These are phyloP conservation scores for Stereocaulon alpinum DNA, from an alignment of 495 filamentous ascomycete species.

Conservation along the genomic window DNA sequence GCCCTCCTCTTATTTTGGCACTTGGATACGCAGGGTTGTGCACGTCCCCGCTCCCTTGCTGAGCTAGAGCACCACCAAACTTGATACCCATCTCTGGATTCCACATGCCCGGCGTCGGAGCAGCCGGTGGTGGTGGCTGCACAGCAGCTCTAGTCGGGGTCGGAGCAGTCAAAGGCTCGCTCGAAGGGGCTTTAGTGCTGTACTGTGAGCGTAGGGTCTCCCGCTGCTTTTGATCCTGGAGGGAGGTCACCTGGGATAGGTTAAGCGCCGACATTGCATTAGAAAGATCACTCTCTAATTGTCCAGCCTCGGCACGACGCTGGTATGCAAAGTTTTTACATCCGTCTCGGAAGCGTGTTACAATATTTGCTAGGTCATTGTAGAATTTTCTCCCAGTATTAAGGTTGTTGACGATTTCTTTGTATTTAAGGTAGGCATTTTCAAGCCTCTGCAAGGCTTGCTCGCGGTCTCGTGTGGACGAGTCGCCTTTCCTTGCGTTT, in stretches of 20 bases:
- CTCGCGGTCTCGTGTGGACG: constrained; percentile 68
- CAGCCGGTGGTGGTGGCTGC: constrained; percentile 42
- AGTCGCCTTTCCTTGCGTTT: constrained; percentile 58
- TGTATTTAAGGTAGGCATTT: constrained; percentile 88
- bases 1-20: constrained; percentile 15
- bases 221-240: constrained; percentile 26
- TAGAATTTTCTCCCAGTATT: constrained; percentile 92
- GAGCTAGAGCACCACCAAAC: constrained; percentile 39
- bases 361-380: constrained; percentile 83
- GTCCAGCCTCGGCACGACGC: constrained; percentile 67
- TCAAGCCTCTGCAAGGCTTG: constrained; percentile 79
- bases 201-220: constrained; percentile 25
- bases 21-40: constrained; percentile 23
- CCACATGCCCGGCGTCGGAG: constrained; percentile 55
- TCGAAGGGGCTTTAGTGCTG: constrained; percentile 25
- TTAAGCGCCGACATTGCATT: constrained; percentile 53
- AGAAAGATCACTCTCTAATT: constrained; percentile 62
- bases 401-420: constrained; percentile 81
- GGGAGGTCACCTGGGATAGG: constrained; percentile 38
- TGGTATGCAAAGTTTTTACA: constrained; percentile 68
- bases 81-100: constrained; percentile 70
- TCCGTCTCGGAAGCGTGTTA: constrained; percentile 67
- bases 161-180: constrained; percentile 40
- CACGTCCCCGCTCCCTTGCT: constrained; percentile 17
- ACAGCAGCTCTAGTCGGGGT: constrained; percentile 40